phyloP scores from a whole-genome alignment of 352 stramenopile genomes.

The Phytophthora europaea region DNA sequence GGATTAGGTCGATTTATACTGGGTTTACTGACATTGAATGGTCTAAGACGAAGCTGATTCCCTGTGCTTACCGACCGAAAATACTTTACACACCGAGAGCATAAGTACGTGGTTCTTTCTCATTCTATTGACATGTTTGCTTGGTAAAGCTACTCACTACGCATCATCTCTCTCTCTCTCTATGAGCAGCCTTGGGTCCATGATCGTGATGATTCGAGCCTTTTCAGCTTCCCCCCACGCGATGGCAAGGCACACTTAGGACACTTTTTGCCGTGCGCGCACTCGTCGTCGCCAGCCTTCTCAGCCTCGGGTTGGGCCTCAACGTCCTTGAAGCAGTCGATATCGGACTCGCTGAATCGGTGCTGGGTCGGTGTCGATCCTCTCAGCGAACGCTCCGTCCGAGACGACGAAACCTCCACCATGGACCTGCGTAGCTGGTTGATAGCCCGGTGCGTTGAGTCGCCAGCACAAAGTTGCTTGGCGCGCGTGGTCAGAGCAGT shows the following conservation, averaged over 20 bases:
- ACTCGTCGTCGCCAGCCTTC: conserved; percentile 13
- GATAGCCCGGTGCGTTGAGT: conserved; percentile 33
- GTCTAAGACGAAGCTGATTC: conserved; percentile 1
- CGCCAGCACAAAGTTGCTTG: conserved; percentile 25
- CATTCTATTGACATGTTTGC: conserved; percentile 17
- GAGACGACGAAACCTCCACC: conserved; percentile 17
- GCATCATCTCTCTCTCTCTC: neutral
- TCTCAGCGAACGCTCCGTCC: neutral
- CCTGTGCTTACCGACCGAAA: conserved; percentile 6
- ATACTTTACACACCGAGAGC: no score
- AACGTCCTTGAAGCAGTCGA: conserved; percentile 5
- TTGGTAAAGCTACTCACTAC: neutral
- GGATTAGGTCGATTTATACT: neutral
- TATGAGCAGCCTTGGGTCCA: conserved; percentile 11
- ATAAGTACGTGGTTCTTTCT: neutral
- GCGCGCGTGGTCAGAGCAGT: conserved; percentile 23
- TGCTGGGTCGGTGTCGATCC: conserved; percentile 11
- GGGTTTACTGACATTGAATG: neutral
- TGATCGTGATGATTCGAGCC: conserved; percentile 15
- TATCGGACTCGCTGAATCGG: conserved; percentile 26
- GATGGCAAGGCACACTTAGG: neutral
- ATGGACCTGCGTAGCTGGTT: conserved; percentile 34
- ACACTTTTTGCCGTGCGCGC: neutral
- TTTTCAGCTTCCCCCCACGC: conserved; percentile 5
- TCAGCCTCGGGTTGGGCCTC: conserved; percentile 19